Evolutionary conservation across 2,329 filamentous ascomycete species (phyloP).

Genomic region (Coniochaeta hoffmannii): DNA sequence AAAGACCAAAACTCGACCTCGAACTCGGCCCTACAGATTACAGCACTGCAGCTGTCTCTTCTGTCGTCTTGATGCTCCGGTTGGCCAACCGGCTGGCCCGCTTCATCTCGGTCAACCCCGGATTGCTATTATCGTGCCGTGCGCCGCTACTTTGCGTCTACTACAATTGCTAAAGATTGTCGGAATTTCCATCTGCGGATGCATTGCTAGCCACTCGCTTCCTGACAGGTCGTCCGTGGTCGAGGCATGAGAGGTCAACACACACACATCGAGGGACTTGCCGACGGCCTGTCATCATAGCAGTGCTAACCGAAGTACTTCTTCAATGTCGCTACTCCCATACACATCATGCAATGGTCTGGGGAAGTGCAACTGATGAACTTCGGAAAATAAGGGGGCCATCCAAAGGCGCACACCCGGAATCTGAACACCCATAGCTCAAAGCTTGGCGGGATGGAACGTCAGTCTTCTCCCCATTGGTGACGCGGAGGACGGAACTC

Average conservation of each 20-base stretch:
- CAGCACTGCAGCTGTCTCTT: neutral
- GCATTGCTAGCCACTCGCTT: neutral
- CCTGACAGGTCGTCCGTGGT: neutral
- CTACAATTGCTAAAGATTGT: too few species aligned
- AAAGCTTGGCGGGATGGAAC: neutral
- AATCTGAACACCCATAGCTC: neutral
- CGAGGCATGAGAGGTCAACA: neutral
- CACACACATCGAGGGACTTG: neutral
- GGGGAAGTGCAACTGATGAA: neutral
- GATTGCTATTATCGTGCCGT: neutral
- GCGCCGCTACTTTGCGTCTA: too few species aligned
- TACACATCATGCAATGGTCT: neutral
- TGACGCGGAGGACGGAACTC: neutral
- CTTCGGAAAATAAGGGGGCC: neutral
- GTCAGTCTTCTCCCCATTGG: neutral
- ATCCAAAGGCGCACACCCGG: too few species aligned
- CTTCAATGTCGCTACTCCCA: neutral
- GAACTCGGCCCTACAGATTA: neutral
- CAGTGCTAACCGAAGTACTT: neutral
- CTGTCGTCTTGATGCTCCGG: neutral
- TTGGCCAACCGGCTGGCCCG: neutral
- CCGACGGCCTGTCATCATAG: neutral
- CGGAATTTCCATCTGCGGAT: too few species aligned
- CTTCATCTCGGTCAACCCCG: constrained; percentile 1
- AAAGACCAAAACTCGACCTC: neutral